A percentile compares a stretch with the other conserved stretches of the same genome.
Conservation (phyloP, 306 rosid genomes). For the Vachellia pachyceras region DNA sequence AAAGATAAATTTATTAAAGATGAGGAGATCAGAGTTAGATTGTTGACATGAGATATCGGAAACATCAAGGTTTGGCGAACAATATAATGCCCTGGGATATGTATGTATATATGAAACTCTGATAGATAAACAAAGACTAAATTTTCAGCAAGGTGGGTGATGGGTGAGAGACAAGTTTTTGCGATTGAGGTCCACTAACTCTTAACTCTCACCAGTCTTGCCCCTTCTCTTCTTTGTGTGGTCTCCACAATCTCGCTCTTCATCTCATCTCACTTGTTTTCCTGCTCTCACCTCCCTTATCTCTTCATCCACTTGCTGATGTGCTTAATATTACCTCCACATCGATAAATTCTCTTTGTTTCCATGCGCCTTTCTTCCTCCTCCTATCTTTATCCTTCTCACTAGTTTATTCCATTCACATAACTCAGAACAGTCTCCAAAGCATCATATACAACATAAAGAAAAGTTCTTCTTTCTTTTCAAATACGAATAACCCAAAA, state of each 20-base stretch:
- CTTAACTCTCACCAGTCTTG: conserved; percentile 28
- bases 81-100: not conserved
- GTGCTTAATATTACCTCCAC: not conserved
- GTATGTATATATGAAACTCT: not conserved
- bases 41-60: not conserved
- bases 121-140: conserved; percentile 11
- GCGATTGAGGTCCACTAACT: conserved; percentile 48
- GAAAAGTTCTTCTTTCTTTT: not conserved
- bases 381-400: not conserved
- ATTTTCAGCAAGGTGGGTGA: conserved; percentile 41
- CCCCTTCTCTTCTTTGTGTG: conserved; percentile 35
- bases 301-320: conserved; percentile 1
- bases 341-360: not conserved
- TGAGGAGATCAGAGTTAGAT: not conserved
- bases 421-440: not conserved
- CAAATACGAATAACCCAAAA: not conserved
- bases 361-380: not conserved
- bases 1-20: not conserved
- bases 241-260: conserved; percentile 52
- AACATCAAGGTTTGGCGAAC: conserved; percentile 7
- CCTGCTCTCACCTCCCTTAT: not conserved
- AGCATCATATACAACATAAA: not conserved
- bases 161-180: conserved; percentile 40
- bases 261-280: conserved; percentile 47
- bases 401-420: not conserved